A percentile compares a stretch with the other conserved stretches of the same genome.
These are phyloP conservation scores for Wakefieldia striispora DNA, from an alignment of 768 basidiomycete species.

Conservation along the genomic window DNA sequence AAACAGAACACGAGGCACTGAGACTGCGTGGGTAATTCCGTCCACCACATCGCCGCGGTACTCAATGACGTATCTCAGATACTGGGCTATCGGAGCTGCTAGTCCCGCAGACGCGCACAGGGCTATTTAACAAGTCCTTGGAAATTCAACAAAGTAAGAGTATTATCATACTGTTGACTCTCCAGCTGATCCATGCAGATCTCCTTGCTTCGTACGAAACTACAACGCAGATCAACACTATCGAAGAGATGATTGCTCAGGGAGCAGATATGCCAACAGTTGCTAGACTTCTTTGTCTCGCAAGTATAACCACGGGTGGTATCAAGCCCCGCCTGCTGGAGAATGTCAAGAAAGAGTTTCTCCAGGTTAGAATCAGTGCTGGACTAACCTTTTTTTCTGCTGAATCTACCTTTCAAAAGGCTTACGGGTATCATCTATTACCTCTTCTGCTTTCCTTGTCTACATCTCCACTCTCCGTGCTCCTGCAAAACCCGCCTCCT, in stretches of 20 bases:
- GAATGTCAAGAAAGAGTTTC: conserved; percentile 84
- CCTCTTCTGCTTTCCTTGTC: conserved; percentile 66
- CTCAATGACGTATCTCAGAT: conserved; percentile 47
- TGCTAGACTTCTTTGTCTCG: conserved; percentile 79
- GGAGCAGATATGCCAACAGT: conserved; percentile 80
- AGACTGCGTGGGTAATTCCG: conserved; percentile 68
- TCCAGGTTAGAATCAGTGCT: conserved; percentile 55
- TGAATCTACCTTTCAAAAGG: conserved; percentile 37
- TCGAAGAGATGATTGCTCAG: conserved; percentile 89
- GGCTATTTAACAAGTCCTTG: conserved; percentile 86
- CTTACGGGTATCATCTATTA: conserved; percentile 74
- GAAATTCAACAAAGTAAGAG: conserved; percentile 92
- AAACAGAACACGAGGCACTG: conserved; percentile 87
- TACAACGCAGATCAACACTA: conserved; percentile 71
- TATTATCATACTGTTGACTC: conserved; percentile 7
- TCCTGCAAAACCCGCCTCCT: conserved; percentile 69
- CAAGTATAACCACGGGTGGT: conserved; percentile 79
- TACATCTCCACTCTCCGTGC: conserved; percentile 61
- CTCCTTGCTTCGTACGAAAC: conserved; percentile 92
- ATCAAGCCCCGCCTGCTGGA: conserved; percentile 87
- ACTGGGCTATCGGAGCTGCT: conserved; percentile 93
- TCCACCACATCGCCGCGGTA: not conserved
- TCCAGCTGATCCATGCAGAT: conserved; percentile 46
- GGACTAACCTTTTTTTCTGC: not conserved
- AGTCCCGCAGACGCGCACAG: conserved; percentile 78